phyloP scores from a whole-genome alignment of 1,139 yeast genomes.

The Yamadazyma triangularis region DNA sequence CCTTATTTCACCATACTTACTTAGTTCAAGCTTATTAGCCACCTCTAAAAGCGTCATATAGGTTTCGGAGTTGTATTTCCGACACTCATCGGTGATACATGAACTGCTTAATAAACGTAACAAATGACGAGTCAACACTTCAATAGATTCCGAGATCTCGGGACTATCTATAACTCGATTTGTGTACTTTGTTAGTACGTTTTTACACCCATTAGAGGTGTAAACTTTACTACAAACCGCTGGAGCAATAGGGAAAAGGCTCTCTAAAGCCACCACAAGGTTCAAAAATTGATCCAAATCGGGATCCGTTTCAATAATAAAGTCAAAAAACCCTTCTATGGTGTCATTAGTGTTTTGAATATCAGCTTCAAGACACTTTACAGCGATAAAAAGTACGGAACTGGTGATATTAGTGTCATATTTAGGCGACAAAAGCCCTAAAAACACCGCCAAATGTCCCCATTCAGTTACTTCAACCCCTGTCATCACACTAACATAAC shows the following conservation, averaged over 20 bases:
- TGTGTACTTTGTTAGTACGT: slow-evolving; percentile 4
- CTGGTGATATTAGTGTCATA: slow-evolving; percentile 9
- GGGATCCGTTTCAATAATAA: slow-evolving; percentile 10
- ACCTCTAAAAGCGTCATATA: slow-evolving; percentile 25
- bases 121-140: slow-evolving; percentile 11
- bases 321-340: slow-evolving; percentile 23
- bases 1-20: slow-evolving; percentile 16
- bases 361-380: slow-evolving; percentile 6
- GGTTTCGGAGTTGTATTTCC: slow-evolving; percentile 26
- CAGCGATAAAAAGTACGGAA: slow-evolving; percentile 7
- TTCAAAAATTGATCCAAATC: slow-evolving; percentile 17
- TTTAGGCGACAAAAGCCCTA: slow-evolving; percentile 11
- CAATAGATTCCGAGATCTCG: no score
- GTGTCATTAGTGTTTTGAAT: slow-evolving; percentile 12
- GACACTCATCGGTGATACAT: slow-evolving; percentile 33
- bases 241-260: slow-evolving; percentile 12
- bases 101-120: slow-evolving; percentile 29
- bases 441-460: slow-evolving; percentile 13
- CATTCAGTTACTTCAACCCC: slow-evolving; percentile 13
- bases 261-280: slow-evolving; percentile 9
- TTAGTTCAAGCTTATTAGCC: slow-evolving; percentile 12
- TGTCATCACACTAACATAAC: slow-evolving; percentile 18
- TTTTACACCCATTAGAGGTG: slow-evolving; percentile 9
- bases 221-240: slow-evolving; percentile 9
- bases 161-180: no score